Conservation (phyloP, 1,284 basidiomycete species). For the Sanghuangporus weigelae region DNA sequence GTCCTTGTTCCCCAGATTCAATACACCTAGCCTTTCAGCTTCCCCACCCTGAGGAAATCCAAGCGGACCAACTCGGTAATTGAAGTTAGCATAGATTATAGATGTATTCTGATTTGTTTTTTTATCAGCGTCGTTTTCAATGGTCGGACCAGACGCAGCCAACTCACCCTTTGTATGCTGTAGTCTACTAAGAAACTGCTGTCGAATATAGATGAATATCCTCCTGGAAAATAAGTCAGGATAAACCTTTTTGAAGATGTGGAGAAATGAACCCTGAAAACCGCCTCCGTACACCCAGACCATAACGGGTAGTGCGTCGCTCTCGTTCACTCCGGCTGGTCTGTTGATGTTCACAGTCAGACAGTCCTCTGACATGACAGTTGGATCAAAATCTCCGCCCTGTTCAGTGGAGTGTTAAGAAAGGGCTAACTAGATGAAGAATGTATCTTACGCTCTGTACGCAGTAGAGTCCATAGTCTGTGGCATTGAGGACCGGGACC, state of each 20-base stretch:
- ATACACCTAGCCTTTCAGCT: slow-evolving; percentile 30
- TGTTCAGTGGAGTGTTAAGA: neutral
- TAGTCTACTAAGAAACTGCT: slow-evolving; percentile 39
- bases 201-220: slow-evolving; percentile 33
- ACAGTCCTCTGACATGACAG: slow-evolving; percentile 37
- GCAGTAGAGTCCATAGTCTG: slow-evolving; percentile 49
- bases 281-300: slow-evolving; percentile 29
- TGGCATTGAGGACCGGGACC: slow-evolving; percentile 38
- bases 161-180: slow-evolving; percentile 40
- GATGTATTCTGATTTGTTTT: slow-evolving; percentile 30
- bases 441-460: slow-evolving; percentile 35
- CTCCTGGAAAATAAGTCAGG: slow-evolving; percentile 18
- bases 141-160: too few species aligned
- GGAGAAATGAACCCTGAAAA: slow-evolving; percentile 8
- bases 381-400: neutral
- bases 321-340: slow-evolving; percentile 28
- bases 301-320: slow-evolving; percentile 32
- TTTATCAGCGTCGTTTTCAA: neutral
- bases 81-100: slow-evolving; percentile 49
- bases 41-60: slow-evolving; percentile 46
- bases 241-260: neutral
- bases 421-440: neutral
- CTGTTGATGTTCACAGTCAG: slow-evolving; percentile 43
- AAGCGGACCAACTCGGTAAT: slow-evolving; percentile 48
- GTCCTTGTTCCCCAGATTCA: slow-evolving; percentile 43